These are phyloP conservation scores for Austroboletus sp. DNA, from an alignment of 1,284 basidiomycete species.

Conservation along the genomic window DNA sequence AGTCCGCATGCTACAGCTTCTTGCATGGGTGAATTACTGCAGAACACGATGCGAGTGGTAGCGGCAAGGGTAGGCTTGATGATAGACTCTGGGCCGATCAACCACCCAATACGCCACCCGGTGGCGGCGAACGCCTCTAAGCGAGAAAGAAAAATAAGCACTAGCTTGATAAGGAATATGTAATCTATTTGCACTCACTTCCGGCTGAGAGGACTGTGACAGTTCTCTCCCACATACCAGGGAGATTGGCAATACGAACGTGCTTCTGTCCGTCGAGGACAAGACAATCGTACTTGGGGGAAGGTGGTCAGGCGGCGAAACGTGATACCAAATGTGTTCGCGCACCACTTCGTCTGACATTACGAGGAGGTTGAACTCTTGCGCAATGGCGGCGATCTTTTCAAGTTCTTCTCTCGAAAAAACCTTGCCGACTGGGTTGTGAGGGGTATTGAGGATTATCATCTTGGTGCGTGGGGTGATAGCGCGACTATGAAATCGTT, in stretches of 20 bases:
- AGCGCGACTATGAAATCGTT: constrained; percentile 48
- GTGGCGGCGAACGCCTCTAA: constrained; percentile 95
- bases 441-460: constrained; percentile 91
- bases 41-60: constrained; percentile 91
- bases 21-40: constrained; percentile 85
- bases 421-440: constrained; percentile 95
- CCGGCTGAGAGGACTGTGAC: constrained; percentile 78
- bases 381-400: constrained; percentile 77
- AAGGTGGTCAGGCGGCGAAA: constrained; percentile 1
- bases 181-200: constrained; percentile 42
- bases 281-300: constrained; percentile 81
- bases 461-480: constrained; percentile 85
- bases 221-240: constrained; percentile 97
- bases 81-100: constrained; percentile 81
- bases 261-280: constrained; percentile 86
- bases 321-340: constrained; percentile 26
- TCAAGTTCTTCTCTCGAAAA: constrained; percentile 81
- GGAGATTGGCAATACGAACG: constrained; percentile 83
- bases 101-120: constrained; percentile 97
- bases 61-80: constrained; percentile 85
- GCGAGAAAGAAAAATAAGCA: neutral
- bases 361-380: constrained; percentile 89
- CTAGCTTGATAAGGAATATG: neutral
- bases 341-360: constrained; percentile 93
- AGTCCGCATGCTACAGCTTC: constrained; percentile 87